Conservation (phyloP, 495 filamentous ascomycete species). For the Aspergillus baeticus region DNA sequence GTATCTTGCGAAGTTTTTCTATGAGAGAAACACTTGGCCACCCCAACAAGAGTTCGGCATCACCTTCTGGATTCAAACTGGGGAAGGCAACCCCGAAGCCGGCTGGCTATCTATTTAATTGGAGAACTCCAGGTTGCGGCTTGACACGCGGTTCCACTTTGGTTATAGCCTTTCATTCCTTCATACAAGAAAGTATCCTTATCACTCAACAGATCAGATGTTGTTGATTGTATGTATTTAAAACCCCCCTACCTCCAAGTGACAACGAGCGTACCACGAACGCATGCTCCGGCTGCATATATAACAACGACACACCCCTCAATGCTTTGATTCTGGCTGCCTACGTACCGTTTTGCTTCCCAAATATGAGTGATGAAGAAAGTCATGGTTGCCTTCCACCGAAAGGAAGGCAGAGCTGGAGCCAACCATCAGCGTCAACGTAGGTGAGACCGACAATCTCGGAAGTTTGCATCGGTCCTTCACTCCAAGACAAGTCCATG, state of each 20-base stretch:
- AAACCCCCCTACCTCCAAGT: neutral
- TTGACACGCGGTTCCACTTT: neutral
- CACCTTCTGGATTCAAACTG: neutral
- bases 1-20: neutral
- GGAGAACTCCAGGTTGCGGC: neutral
- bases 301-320: no score
- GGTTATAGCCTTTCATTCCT: neutral
- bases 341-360: neutral
- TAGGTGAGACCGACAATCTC: neutral
- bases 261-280: neutral
- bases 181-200: neutral
- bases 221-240: neutral
- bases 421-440: neutral
- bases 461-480: constrained; percentile 5
- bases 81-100: constrained; percentile 6
- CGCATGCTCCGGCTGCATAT: neutral
- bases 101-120: neutral
- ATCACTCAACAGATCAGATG: neutral
- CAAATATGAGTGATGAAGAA: constrained; percentile 7
- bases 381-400: neutral
- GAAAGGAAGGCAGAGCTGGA: neutral
- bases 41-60: neutral
- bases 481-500: constrained; percentile 11
- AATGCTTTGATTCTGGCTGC: no score
- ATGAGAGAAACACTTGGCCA: neutral